Evolutionary conservation across 129 eudicot species (phyloP).

Genomic region (Lactuca saligna): DNA sequence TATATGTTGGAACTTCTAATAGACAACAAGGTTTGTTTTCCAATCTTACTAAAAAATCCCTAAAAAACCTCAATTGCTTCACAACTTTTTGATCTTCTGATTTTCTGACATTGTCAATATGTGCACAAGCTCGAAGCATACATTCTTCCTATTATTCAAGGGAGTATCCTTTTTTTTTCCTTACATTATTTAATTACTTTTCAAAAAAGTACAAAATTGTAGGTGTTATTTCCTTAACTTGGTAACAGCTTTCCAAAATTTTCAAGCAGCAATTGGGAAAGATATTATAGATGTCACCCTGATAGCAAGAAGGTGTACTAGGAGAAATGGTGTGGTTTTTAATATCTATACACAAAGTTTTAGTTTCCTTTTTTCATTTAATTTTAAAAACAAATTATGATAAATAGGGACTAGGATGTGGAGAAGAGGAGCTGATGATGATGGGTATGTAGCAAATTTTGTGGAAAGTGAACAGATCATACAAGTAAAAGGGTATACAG

Average conservation of each 20-base stretch:
- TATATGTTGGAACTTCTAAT: slow-evolving; percentile 73
- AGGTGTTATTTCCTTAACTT: slow-evolving; percentile 49
- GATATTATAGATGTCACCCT: slow-evolving; percentile 74
- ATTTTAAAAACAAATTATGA: no score
- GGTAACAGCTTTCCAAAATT: slow-evolving; percentile 61
- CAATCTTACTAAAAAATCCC: no score
- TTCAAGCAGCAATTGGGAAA: slow-evolving; percentile 79
- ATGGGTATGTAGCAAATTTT: slow-evolving; percentile 90
- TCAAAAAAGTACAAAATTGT: neutral
- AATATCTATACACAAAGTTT: no score
- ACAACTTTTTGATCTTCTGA: no score
- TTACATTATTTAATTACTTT: neutral
- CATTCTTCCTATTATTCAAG: slow-evolving; percentile 89
- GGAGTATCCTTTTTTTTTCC: slow-evolving; percentile 60
- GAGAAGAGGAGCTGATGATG: slow-evolving; percentile 96
- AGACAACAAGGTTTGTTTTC: slow-evolving; percentile 38
- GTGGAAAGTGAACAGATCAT: slow-evolving; percentile 86
- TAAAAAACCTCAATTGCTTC: no score
- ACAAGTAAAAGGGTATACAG: slow-evolving; percentile 48
- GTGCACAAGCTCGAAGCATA: slow-evolving; percentile 63
- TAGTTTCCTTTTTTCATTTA: no score
- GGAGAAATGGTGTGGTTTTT: slow-evolving; percentile 34
- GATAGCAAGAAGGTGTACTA: slow-evolving; percentile 78
- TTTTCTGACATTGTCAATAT: no score
- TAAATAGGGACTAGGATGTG: slow-evolving; percentile 82